Conservation (phyloP, 208 protist species). For the Tritrichomonas musculus region DNA sequence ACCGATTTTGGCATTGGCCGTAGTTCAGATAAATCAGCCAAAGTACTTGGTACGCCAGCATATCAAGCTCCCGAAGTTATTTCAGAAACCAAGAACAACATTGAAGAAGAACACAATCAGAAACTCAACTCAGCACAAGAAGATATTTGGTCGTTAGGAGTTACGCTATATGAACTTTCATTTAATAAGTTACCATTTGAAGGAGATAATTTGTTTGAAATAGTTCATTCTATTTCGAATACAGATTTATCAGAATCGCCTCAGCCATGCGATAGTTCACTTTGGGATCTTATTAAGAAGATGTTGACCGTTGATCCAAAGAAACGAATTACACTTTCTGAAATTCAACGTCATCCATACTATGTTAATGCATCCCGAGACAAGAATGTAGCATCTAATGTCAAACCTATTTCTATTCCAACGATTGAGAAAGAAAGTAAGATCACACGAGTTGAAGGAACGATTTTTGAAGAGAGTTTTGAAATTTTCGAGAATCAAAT, state of each 20-base stretch:
- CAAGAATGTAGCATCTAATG: too few species aligned
- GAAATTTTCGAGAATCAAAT: too few species aligned
- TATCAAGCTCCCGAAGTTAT: slow-evolving; percentile 23
- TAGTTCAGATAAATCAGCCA: neutral
- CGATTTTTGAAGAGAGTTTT: too few species aligned
- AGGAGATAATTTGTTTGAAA: neutral
- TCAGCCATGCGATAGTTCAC: neutral
- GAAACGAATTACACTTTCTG: too few species aligned
- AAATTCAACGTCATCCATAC: too few species aligned
- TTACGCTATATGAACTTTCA: neutral
- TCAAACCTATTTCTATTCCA: too few species aligned
- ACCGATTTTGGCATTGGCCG: neutral
- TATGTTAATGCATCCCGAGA: too few species aligned
- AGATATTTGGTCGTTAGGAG: neutral
- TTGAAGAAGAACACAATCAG: neutral
- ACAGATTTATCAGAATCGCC: neutral
- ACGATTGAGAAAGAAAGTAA: too few species aligned
- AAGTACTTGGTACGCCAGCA: neutral
- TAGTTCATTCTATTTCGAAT: neutral
- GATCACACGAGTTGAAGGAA: too few species aligned
- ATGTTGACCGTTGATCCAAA: neutral
- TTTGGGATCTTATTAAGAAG: neutral
- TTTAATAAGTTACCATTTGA: neutral
- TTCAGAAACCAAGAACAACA: neutral
- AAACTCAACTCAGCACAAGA: neutral